Percentiles rank a stretch among this genome's conserved stretches.
phyloP scores from a whole-genome alignment of 2,329 filamentous ascomycete species.

The Paecilomyces fulvus region DNA sequence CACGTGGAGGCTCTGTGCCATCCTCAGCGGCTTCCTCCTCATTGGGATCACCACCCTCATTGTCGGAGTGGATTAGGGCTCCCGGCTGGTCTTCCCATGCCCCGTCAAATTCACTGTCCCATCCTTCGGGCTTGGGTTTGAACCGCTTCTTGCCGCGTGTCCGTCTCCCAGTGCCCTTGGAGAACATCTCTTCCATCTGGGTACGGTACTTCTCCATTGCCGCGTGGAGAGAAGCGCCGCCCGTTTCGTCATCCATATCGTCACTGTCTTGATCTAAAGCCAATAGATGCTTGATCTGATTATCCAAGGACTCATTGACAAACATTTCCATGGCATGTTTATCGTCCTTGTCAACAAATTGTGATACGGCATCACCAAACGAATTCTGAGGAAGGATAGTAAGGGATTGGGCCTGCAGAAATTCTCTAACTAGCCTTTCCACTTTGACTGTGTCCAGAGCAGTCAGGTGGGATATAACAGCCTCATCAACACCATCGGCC shows the following conservation, averaged over 20 bases:
- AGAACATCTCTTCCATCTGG: slow-evolving; percentile 63
- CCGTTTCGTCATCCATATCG: slow-evolving; percentile 59
- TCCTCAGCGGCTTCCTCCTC: slow-evolving; percentile 41
- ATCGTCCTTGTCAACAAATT: slow-evolving; percentile 93
- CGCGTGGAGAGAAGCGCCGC: slow-evolving; percentile 61
- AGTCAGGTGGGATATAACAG: slow-evolving; percentile 51
- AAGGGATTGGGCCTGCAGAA: slow-evolving; percentile 75
- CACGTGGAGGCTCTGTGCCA: slow-evolving; percentile 31
- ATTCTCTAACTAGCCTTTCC: slow-evolving; percentile 80
- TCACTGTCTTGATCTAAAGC: slow-evolving; percentile 54
- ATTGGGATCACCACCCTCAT: slow-evolving; percentile 39
- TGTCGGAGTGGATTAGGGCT: slow-evolving; percentile 49
- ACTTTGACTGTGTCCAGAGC: slow-evolving; percentile 72
- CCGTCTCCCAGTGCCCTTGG: slow-evolving; percentile 53
- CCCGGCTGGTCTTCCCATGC: slow-evolving; percentile 73
- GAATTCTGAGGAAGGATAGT: slow-evolving; percentile 88
- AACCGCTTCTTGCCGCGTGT: slow-evolving; percentile 47
- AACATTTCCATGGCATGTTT: slow-evolving; percentile 83
- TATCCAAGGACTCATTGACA: slow-evolving; percentile 61
- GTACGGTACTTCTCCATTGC: slow-evolving; percentile 66
- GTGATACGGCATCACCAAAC: slow-evolving; percentile 84
- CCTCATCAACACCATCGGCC: slow-evolving; percentile 48
- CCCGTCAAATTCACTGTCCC: slow-evolving; percentile 87
- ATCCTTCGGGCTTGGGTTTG: slow-evolving; percentile 68
- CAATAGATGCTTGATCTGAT: slow-evolving; percentile 63